These are phyloP conservation scores for Zasmidium citrigriseum DNA, from an alignment of 2,329 filamentous ascomycete genomes.

Conservation along the genomic window DNA sequence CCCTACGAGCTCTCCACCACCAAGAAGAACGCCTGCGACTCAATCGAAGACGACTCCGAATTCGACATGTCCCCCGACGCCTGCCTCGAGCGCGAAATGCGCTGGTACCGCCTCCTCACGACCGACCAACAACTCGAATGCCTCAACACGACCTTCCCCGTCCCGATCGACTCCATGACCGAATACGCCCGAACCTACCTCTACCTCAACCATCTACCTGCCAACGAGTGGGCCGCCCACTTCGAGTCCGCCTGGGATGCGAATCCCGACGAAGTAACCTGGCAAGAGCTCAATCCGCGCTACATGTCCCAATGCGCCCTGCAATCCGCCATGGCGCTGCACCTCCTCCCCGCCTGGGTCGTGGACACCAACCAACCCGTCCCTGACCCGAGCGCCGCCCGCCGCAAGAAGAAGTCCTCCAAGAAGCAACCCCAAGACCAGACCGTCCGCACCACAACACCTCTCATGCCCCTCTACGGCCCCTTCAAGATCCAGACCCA, in stretches of 20 bases:
- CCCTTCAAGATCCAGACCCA: constrained; percentile 7
- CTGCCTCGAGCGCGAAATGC: constrained; percentile 14
- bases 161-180: constrained; percentile 3
- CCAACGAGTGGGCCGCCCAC: background rate
- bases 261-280: background rate
- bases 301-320: constrained; percentile 10
- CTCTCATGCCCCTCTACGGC: constrained; percentile 1
- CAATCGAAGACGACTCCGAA: constrained; percentile 12
- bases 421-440: background rate
- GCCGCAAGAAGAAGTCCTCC: background rate
- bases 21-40: background rate
- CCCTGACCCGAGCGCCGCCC: background rate
- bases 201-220: background rate
- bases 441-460: background rate
- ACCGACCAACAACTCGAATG: constrained; percentile 16
- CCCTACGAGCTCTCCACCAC: background rate
- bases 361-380: background rate
- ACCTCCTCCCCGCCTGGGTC: background rate
- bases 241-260: background rate
- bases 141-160: constrained; percentile 3
- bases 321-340: background rate
- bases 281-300: constrained; percentile 18
- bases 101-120: constrained; percentile 13
- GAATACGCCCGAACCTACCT: constrained; percentile 1
- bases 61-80: constrained; percentile 14